phyloP scores from a whole-genome alignment of 2,329 filamentous ascomycete genomes.

The Fusarium armeniacum region DNA sequence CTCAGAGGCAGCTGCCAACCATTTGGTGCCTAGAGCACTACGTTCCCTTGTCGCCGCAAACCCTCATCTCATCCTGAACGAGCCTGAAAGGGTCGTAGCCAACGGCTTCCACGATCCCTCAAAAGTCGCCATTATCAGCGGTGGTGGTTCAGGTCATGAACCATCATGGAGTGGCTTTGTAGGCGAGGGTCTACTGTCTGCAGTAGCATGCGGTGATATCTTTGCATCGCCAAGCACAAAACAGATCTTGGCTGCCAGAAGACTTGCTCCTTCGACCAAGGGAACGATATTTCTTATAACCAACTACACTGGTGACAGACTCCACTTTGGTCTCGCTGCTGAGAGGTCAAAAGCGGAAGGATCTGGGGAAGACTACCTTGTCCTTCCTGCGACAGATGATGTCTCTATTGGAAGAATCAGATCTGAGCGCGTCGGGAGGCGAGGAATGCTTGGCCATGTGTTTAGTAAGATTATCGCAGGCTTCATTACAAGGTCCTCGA shows the following conservation, averaged over 20 bases:
- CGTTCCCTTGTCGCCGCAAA: background rate
- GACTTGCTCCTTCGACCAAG: background rate
- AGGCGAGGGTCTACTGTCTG: conserved; percentile 71
- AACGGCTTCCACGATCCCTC: background rate
- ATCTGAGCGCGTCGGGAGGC: background rate
- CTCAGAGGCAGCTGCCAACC: background rate
- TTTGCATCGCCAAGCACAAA: conserved; percentile 75
- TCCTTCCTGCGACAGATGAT: background rate
- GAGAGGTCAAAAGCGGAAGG: conserved; percentile 66
- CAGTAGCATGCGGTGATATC: conserved; percentile 72
- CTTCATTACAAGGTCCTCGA: accelerated
- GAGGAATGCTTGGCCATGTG: background rate
- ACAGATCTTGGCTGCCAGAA: conserved; percentile 63
- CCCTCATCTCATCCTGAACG: background rate
- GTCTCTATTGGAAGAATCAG: background rate
- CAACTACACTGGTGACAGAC: conserved; percentile 71
- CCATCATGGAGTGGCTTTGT: conserved; percentile 76
- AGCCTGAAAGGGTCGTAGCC: background rate
- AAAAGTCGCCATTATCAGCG: conserved; percentile 58
- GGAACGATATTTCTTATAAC: background rate
- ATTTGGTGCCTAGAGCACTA: background rate
- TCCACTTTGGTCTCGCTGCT: conserved; percentile 61
- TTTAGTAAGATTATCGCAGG: background rate
- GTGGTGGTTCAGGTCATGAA: conserved; percentile 71
- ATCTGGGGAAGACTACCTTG: background rate